Conservation (phyloP, 2,329 filamentous ascomycete species). For the Zymoseptoria ardabiliae region DNA sequence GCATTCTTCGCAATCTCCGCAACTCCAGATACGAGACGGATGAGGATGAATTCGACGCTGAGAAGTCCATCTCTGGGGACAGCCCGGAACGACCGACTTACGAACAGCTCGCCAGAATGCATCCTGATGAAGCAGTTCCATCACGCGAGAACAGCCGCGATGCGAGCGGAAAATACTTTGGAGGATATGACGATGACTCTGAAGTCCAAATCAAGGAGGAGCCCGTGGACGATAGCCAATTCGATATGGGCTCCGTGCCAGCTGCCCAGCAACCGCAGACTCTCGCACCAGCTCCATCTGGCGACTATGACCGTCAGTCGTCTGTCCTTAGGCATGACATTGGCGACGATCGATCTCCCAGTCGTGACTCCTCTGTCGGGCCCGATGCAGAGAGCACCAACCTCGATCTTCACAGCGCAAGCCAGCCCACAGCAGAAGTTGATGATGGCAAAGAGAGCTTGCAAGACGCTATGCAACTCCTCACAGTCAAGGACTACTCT, state of each 20-base stretch:
- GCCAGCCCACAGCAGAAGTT: slow-evolving; percentile 2
- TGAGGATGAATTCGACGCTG: slow-evolving; percentile 33
- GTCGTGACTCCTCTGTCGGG: slow-evolving; percentile 44
- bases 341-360: slow-evolving; percentile 46
- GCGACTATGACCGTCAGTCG: slow-evolving; percentile 38
- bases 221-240: slow-evolving; percentile 48
- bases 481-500: slow-evolving; percentile 30
- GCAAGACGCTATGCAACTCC: slow-evolving; percentile 29
- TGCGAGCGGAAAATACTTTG: slow-evolving; percentile 18
- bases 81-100: slow-evolving; percentile 27
- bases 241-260: slow-evolving; percentile 60
- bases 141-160: slow-evolving; percentile 61
- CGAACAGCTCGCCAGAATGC: slow-evolving; percentile 50
- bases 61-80: slow-evolving; percentile 42
- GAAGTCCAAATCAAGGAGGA: slow-evolving; percentile 66
- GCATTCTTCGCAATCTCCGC: slow-evolving; percentile 82
- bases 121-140: slow-evolving; percentile 85
- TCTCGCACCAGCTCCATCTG: slow-evolving; percentile 45
- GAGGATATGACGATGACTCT: slow-evolving; percentile 39
- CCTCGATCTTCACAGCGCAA: slow-evolving; percentile 1
- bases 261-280: slow-evolving; percentile 37
- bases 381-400: slow-evolving; percentile 30
- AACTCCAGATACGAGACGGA: slow-evolving; percentile 48
- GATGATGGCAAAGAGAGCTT: slow-evolving; percentile 27
- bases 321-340: slow-evolving; percentile 51